Evolutionary conservation across 1,139 yeast genomes (phyloP).

Genomic region (Yamadazyma kanchanaburiensis): DNA sequence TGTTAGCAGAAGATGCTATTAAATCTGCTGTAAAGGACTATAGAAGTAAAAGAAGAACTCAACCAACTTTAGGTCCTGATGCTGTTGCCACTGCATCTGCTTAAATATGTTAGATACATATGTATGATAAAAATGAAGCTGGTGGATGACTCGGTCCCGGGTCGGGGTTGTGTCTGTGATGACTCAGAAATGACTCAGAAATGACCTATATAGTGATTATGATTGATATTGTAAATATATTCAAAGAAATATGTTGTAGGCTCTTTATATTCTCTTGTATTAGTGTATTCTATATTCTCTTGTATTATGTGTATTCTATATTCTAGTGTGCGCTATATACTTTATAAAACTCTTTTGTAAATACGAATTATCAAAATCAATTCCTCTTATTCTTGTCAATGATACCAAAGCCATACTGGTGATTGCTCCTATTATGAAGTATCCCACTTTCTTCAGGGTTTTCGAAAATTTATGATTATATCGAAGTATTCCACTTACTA

Average conservation of each 20-base stretch:
- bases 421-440: conserved; percentile 23
- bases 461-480: conserved; percentile 25
- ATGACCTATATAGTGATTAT: too few relatives aligned
- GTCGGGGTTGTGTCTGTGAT: too few relatives aligned
- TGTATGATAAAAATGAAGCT: too few relatives aligned
- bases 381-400: conserved; percentile 19
- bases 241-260: too few relatives aligned
- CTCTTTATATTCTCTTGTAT: too few relatives aligned
- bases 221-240: too few relatives aligned
- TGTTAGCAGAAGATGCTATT: conserved; percentile 98
- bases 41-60: conserved; percentile 60
- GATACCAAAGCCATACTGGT: conserved; percentile 24
- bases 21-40: conserved; percentile 96
- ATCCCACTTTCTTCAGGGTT: conserved; percentile 33
- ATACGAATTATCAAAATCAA: conserved; percentile 11
- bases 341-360: conserved; percentile 10
- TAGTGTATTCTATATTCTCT: too few relatives aligned
- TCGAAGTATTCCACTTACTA: conserved; percentile 33
- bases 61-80: conserved; percentile 53
- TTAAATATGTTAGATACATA: too few relatives aligned
- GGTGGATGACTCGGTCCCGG: background rate
- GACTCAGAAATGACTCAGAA: too few relatives aligned
- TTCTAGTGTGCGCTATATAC: too few relatives aligned
- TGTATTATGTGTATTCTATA: too few relatives aligned
- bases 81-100: conserved; percentile 20